Base-by-base conservation (phyloP, 305 asterid species). In the Fraxinus sp. region DNA sequence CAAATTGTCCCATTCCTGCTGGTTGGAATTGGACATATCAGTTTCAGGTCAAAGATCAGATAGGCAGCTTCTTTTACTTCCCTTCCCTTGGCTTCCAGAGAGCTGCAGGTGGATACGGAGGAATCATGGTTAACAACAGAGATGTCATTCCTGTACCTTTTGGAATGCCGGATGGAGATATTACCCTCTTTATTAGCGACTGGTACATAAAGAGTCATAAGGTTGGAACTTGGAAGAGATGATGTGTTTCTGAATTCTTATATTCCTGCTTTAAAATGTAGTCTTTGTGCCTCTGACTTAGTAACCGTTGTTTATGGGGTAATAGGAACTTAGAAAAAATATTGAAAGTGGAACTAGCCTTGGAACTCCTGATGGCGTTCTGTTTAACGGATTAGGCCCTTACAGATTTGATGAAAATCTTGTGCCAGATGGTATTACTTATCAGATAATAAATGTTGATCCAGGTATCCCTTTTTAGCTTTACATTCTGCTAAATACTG, bases 11-110 rank as follows among this genome's bases (percentile, higher is more conserved):
- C 37, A 93, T 95, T 79, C 98, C 98, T 30, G 90, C 93, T 44
- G 95, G 98, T 77, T 95, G 98, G 98, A 95, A 95, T 79, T 95
- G 98, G 98, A 95, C 98, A 1, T 95, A 93, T 86, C 92, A 93
- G 85, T 95, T 95, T 91, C 98, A 95, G 83, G 98, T 95, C 83
- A 95, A 93, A 86, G 98, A 95, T 82, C 98, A 95, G 89, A 93
- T 95, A 80, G 98, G 98, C 77, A 95, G 98, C 86, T 95, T 95
- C 95, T 95, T 86, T 86, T 95, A 93, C 86, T 95, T 95, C 85
- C 97, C 95, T 86, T 90, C 98, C 68, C 89, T 92, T 30, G 86
- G 86, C 71, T 87, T 95, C 84, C 98, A 95, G 80, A 89, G 93
- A 86, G 94, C 98, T 73, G 87, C 93, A 3, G 98, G 98, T 74